Evolutionary conservation across 2,329 filamentous ascomycete species (phyloP).

Genomic region (Aspergillus flavus): DNA sequence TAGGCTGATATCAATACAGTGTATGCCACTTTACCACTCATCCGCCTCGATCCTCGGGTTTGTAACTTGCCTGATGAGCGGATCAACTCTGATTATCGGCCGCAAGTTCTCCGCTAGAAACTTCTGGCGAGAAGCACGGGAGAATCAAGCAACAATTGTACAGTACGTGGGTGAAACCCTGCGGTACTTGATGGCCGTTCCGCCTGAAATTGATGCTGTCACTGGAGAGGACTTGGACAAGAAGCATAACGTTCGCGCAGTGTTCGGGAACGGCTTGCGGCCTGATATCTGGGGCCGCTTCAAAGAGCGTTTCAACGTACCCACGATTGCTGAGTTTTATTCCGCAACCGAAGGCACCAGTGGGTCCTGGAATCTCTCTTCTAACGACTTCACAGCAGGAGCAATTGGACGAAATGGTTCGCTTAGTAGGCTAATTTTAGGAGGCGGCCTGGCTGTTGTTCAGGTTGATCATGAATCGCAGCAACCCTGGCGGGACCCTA

Average conservation of each 20-base stretch:
- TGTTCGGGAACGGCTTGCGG: constrained; percentile 82
- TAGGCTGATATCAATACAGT: constrained; percentile 47
- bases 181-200: constrained; percentile 74
- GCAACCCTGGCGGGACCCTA: constrained; percentile 65
- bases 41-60: constrained; percentile 75
- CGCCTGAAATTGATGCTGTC: constrained; percentile 61
- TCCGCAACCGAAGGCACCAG: constrained; percentile 73
- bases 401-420: constrained; percentile 75
- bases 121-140: constrained; percentile 78
- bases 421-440: constrained; percentile 60
- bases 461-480: constrained; percentile 73
- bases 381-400: constrained; percentile 73
- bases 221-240: constrained; percentile 72
- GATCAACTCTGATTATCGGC: constrained; percentile 70
- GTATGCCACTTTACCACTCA: constrained; percentile 88
- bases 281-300: constrained; percentile 85
- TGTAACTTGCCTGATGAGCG: constrained; percentile 59
- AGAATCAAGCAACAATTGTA: constrained; percentile 70
- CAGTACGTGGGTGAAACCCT: constrained; percentile 90
- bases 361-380: constrained; percentile 71
- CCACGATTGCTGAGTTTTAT: constrained; percentile 78
- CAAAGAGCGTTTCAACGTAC: constrained; percentile 77
- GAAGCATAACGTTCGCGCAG: constrained; percentile 71
- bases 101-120: constrained; percentile 75
- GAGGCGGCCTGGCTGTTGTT: constrained; percentile 60